Evolutionary conservation across 2,329 filamentous ascomycete genomes (phyloP), one percentile per base, ranked within the genome.

Genomic region (Colletotrichum caudatum): DNA sequence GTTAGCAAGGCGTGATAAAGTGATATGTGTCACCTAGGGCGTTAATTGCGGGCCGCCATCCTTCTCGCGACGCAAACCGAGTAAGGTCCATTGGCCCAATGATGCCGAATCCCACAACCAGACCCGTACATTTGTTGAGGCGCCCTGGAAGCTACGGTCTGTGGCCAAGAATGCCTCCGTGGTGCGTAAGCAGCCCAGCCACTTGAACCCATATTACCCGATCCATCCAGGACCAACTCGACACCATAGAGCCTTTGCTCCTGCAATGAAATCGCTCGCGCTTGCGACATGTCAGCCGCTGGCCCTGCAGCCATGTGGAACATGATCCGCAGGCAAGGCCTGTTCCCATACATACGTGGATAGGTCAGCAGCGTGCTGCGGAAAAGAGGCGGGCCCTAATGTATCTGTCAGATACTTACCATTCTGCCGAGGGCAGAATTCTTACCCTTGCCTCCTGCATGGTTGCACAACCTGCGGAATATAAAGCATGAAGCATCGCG

Each of bases 251-350:
- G 4, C 2, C 20, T 11, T 20, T 35, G 11, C 14, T 26, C 6
- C 14, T 29, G 8, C 35, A 14, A 26, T 7, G 51, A 37, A 37
- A 14, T 48, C 12, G 50, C 20, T 41, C 56, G 63, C 48, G 11
- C 46, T 33, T 41, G 44, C 29, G 33, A 50, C 57, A 41, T 57
- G 14, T 39, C 39, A 41, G 35, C 35, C 44, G 18, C 53, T 23
- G 48, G 57, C 41, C 29, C 37, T 62, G 69, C 64, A 26, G 37
- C 51, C 53, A 64, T 63, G 59, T 54, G 46, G 11, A 48, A 58
- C 35, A 33, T 16, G 20, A 1, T 5, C 46, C 23, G 46, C 12
- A 48, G 46, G 39, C 18, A 48, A 29, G 29, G 29, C 35, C 4
- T 58, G 5, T 57, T 9, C 6, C 54, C 20, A 11, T 12, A 41